phyloP scores from a whole-genome alignment of 2,329 filamentous ascomycete genomes.

The Ophiognomonia clavigignenti-juglandacearum region DNA sequence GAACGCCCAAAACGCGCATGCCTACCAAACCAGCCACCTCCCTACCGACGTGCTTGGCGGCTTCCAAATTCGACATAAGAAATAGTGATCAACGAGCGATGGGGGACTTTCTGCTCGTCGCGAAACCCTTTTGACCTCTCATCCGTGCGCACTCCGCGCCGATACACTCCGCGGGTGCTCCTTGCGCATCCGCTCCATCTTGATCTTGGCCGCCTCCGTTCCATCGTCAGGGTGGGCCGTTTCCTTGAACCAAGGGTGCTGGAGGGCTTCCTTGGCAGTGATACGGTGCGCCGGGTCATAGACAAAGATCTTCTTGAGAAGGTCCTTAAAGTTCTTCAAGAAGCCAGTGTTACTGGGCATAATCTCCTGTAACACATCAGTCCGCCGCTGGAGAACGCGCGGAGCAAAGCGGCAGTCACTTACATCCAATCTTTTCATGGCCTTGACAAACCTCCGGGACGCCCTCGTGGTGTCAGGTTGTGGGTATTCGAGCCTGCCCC shows the following conservation, averaged over 20 bases:
- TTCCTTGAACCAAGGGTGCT: constrained; percentile 66
- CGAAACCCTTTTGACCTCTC: constrained; percentile 6
- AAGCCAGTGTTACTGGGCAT: constrained; percentile 57
- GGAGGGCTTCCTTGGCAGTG: constrained; percentile 60
- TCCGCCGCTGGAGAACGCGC: constrained; percentile 16
- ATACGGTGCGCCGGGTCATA: constrained; percentile 63
- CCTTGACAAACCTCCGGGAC: constrained; percentile 62
- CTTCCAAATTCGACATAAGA: constrained; percentile 10
- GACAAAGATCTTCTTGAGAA: constrained; percentile 62
- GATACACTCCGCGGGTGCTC: constrained; percentile 25
- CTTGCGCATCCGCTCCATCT: constrained; percentile 44
- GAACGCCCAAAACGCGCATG: too few relatives aligned
- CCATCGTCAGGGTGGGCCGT: constrained; percentile 59
- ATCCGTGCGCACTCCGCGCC: constrained; percentile 15
- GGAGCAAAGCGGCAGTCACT: constrained; percentile 22
- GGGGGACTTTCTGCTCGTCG: constrained; percentile 2
- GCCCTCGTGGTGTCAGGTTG: constrained; percentile 58
- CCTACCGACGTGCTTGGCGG: too few relatives aligned
- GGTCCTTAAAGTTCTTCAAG: constrained; percentile 57
- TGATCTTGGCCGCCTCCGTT: constrained; percentile 62
- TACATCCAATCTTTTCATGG: constrained; percentile 66
- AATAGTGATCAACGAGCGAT: constrained; percentile 6
- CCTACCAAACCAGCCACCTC: too few relatives aligned
- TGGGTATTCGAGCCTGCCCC: constrained; percentile 61
- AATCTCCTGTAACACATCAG: constrained; percentile 47